Evolutionary conservation across 1,284 basidiomycete genomes (phyloP).

Genomic region (Cryptococcus sp.): DNA sequence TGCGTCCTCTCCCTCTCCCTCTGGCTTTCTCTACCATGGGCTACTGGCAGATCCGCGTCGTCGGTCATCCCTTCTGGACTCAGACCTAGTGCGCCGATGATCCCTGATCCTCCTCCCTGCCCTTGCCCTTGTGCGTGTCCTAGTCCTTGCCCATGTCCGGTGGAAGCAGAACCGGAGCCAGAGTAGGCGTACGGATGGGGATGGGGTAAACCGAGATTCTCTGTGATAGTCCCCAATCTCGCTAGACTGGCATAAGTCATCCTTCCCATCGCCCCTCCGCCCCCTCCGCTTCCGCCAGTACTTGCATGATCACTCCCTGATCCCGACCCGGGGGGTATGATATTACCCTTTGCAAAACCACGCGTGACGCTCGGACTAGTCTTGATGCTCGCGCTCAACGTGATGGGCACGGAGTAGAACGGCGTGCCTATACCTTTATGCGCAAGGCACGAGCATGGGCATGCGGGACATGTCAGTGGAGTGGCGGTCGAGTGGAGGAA

Average conservation of each 20-base stretch:
- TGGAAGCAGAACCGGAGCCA: too few relatives aligned
- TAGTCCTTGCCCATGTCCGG: too few relatives aligned
- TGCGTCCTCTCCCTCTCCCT: conserved; percentile 10
- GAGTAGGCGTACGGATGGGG: too few relatives aligned
- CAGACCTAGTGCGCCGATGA: conserved; percentile 3
- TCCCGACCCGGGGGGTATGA: conserved; percentile 9
- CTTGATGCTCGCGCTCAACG: conserved; percentile 2
- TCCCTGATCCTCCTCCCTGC: not conserved
- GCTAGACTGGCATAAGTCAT: conserved; percentile 21
- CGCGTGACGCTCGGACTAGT: conserved; percentile 11
- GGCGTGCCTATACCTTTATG: conserved; percentile 26
- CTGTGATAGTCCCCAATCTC: conserved; percentile 18
- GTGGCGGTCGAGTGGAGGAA: conserved; percentile 15
- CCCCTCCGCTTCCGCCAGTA: not conserved
- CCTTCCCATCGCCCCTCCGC: conserved; percentile 3
- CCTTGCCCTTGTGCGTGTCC: not conserved
- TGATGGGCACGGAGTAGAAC: conserved; percentile 14
- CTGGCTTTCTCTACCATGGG: not conserved
- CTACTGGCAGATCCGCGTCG: not conserved
- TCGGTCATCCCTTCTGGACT: conserved; percentile 10
- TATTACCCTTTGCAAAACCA: conserved; percentile 14
- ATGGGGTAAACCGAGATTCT: conserved; percentile 7
- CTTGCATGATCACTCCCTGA: not conserved
- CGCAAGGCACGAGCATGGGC: conserved; percentile 37
- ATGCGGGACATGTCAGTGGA: conserved; percentile 39